Base-by-base conservation (phyloP, 495 filamentous ascomycete species). In the Penicillium parvum region DNA sequence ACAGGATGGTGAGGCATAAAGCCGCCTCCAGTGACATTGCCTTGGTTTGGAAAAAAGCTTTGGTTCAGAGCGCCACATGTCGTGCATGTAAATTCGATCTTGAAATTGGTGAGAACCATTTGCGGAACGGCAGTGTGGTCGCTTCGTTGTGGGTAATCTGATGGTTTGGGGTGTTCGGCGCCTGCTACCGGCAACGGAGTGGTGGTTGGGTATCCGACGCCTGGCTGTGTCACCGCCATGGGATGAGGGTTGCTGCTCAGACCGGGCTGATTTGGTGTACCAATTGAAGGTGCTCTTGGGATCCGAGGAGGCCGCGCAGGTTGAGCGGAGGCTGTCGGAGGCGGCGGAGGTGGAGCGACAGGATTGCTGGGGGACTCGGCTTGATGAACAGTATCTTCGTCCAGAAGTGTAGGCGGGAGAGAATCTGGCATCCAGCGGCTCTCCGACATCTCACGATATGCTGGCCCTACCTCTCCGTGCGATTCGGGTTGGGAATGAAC, bases 31-130 rank as follows among this genome's bases (percentile, higher is more conserved):
- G 65, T 63, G 23, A 69, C 60, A 37, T 71, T 65, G 6, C 69
- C 67, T 27, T 71, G 65, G 16, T 69, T 69, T 7, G 67, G 67
- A 22, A 71, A 66, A 39, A 71, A 72, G 44, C 69, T 67, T 35
- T 72, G 67, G 36, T 72, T 72, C 15, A 71, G 37, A 20, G 64
- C 49, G n/a, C 69, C 69, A 23, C 69, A 72, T 0, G 60, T 65
- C 0, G 65, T 69, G 29, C 67, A 72, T 5, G 67, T 68, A 17
- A 72, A 72, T 17, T 71, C 67, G 26, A 72, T 71, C 43, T 72
- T 72, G 46, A 72, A 72, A 32, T 69, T 65, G 14, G 65, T 64
- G 1, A 69, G 51, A 26, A 64, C 53, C 37, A 66, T 49, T 26
- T 69, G 64, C 8, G 65, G 40, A 16, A 57, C 49, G 4, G 45